Base-by-base conservation (phyloP, 202 grass and related monocot genomes). In the Setaria viridis region DNA sequence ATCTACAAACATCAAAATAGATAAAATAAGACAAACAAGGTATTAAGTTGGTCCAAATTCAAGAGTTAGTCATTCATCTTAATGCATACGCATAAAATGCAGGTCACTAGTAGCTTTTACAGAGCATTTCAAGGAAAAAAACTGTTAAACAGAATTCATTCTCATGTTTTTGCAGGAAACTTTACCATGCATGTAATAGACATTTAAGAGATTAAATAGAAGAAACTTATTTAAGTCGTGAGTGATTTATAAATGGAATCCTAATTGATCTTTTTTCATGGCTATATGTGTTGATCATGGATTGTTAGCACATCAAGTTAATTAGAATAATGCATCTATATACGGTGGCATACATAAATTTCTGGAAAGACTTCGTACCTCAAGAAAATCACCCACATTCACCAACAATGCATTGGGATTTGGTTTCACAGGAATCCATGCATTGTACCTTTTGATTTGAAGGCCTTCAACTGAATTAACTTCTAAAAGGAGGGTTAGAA, bases 301-400 rank as follows among this genome's bases (percentile, higher is more conserved):
- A 51, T 51, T 50, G 14, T 50, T 50, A 11, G 9, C 43, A 45
- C 48, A 50, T 14, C 1, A 14, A 53, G 17, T 64, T 25, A 25
- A 25, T 25, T 4, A 25, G 3, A 62, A 62, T 48, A 48, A 48
- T 2, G 12, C 11, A 14, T 14, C 48, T 32, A 15, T 11, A 8
- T 46, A 7, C 35, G 15, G 25, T 25, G 25, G 25, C 25, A 54
- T 0, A 53, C 20, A 51, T 30, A 41, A 7, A 10, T 51, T 65
- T 37, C 9, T 51, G 3, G 11, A 8, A 53, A 49, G 16, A 54
- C 39, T 35, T 49, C 14, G 42, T 89, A 90, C 88, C 88, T 90
- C 88, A 59, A 90, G 84, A 19, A 82, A 59, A 58, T 90, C 88
- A 11, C 88, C 84, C 13, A 90, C 74, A 77, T 90, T 90, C 29